Evolutionary conservation across 108 stramenopile species (phyloP), one percentile per base, ranked within the genome.

Genomic region (Chaetoceros muelleri): DNA sequence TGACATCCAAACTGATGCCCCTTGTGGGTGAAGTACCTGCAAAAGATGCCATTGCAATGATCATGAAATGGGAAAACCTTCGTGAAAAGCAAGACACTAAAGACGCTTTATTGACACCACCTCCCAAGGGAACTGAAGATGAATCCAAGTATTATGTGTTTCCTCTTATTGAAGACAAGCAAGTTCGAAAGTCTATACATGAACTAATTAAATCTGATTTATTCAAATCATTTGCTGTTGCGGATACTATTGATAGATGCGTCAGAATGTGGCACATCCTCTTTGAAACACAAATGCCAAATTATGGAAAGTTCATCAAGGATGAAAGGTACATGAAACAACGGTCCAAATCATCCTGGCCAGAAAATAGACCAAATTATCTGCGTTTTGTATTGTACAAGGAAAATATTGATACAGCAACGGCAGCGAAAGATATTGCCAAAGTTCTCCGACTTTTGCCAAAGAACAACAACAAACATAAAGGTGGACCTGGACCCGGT

Each of bases 371-470:
- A n/a, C 80, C 80, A 29, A 69, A 87, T 48, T 95, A 69, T 75
- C 67, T 95, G 18, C 65, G 62, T 30, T 95, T 95, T 69, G 85
- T 87, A 20, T 63, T 95, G 19, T 86, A 88, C 73, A 95, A 90
- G 52, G 89, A 91, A 61, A 95, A 95, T 60, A 68, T 82, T 45
- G 93, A 95, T 48, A 95, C 93, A 2, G 72, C 67, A 7, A 80
- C 75, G 1, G 87, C 89, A 18, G 69, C 72, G 19, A 84, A 82
- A 53, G 84, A 87, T 65, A 53, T 93, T 24, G 44, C 54, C 28
- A 52, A 64, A 44, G 61, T 59, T 46, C 74, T 70, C 28, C 84
- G 75, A n/a, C 59, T 74, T 23, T 72, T 75, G 48, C 56, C 62
- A 1, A 53, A 62, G 22, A 44, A 53, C 28, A 62, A 68, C 0